Evolutionary conservation across 495 filamentous ascomycete species (phyloP).

Genomic region (Penicillium maclennaniae): DNA sequence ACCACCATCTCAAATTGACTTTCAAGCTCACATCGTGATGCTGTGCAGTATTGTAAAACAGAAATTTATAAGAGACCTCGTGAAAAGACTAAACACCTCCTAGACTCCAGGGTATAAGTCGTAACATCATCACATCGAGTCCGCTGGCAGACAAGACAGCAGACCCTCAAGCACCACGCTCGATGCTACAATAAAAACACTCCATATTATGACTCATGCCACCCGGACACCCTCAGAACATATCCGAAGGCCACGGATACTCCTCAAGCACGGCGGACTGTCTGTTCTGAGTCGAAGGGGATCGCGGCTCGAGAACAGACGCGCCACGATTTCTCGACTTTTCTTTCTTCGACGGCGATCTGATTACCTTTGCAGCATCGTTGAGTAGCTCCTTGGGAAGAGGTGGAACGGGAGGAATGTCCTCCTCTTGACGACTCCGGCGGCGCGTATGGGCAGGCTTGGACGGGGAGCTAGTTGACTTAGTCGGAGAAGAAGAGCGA

Average conservation of each 20-base stretch:
- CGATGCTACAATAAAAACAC: neutral
- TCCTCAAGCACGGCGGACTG: conserved; percentile 17
- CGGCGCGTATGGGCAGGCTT: conserved; percentile 16
- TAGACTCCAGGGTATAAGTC: conserved; percentile 20
- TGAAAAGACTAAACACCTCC: neutral
- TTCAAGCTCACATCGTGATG: neutral
- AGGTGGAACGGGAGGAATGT: conserved; percentile 45
- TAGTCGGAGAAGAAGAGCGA: conserved; percentile 16
- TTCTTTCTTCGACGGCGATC: conserved; percentile 29
- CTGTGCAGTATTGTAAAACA: neutral
- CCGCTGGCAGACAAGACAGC: neutral
- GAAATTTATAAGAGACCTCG: neutral
- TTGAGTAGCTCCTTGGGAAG: conserved; percentile 38
- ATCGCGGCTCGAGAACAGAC: conserved; percentile 6
- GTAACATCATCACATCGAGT: conserved; percentile 17
- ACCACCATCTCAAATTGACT: too few relatives aligned
- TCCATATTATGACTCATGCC: neutral
- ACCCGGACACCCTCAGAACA: conserved; percentile 30
- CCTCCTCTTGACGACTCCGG: conserved; percentile 24
- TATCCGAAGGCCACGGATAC: conserved; percentile 47
- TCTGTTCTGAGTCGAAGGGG: conserved; percentile 1
- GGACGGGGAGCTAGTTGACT: conserved; percentile 1
- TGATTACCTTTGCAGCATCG: conserved; percentile 33
- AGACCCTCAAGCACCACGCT: neutral
- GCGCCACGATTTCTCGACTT: neutral